These are phyloP conservation scores for Annulohypoxylon nitens DNA, from an alignment of 495 filamentous ascomycete species.

Conservation along the genomic window DNA sequence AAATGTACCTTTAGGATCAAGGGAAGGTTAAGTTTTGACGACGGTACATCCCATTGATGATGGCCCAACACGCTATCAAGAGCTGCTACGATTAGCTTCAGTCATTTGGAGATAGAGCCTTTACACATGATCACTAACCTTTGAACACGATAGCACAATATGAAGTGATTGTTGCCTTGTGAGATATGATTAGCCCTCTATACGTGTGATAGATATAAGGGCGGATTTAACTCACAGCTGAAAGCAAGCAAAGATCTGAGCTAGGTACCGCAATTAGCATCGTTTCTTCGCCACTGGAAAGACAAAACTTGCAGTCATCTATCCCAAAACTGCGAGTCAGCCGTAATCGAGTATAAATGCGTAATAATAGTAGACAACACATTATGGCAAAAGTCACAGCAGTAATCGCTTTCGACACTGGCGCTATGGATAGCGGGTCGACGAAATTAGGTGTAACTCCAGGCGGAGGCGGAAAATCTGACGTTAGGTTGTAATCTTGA, in stretches of 20 bases:
- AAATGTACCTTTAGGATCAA: neutral
- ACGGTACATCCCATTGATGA: conserved; percentile 1
- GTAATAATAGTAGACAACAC: neutral
- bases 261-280: conserved; percentile 2
- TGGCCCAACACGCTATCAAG: neutral
- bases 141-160: conserved; percentile 1
- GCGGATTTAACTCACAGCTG: neutral
- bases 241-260: neutral
- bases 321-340: conserved; percentile 2
- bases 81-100: neutral
- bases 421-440: neutral
- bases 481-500: neutral
- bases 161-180: neutral
- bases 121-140: neutral
- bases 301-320: conserved; percentile 5
- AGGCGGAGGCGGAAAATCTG: neutral
- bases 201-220: neutral
- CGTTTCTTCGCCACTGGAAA: neutral
- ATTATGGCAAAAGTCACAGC: neutral
- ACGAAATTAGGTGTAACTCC: neutral
- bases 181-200: neutral
- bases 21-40: neutral
- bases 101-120: neutral
- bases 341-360: neutral
- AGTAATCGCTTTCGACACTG: neutral